Conservation (phyloP, 2,329 filamentous ascomycete genomes). For the Zymoseptoria ardabiliae region DNA sequence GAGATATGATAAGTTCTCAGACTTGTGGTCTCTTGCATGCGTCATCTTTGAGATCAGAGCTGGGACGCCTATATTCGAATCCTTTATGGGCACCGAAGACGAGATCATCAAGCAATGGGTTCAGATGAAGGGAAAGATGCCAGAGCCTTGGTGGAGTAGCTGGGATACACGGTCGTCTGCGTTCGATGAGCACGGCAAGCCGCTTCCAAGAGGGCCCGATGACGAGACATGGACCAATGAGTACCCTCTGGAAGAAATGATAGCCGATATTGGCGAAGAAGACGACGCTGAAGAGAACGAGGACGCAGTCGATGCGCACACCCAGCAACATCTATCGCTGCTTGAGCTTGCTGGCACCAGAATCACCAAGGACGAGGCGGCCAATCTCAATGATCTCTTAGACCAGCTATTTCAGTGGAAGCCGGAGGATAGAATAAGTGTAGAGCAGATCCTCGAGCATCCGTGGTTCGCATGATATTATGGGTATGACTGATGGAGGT, state of each 20-base stretch:
- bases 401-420: background rate
- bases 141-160: slow-evolving; percentile 6
- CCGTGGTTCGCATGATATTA: background rate
- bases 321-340: background rate
- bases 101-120: slow-evolving; percentile 9
- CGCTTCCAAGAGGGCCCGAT: background rate
- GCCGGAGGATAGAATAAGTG: slow-evolving; percentile 1
- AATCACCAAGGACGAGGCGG: background rate
- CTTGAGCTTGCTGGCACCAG: background rate
- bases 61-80: slow-evolving; percentile 7
- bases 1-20: slow-evolving; percentile 1
- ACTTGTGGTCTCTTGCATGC: slow-evolving; percentile 11
- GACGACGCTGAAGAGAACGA: slow-evolving; percentile 1
- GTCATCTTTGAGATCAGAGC: slow-evolving; percentile 7
- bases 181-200: slow-evolving; percentile 7
- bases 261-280: slow-evolving; percentile 2
- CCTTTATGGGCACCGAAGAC: slow-evolving; percentile 5
- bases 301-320: background rate
- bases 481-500: background rate
- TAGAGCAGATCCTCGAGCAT: slow-evolving; percentile 3
- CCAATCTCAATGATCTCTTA: background rate
- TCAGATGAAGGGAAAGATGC: slow-evolving; percentile 7
- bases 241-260: slow-evolving; percentile 3
- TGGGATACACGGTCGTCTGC: slow-evolving; percentile 4
- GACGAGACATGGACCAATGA: background rate